phyloP scores from a whole-genome alignment of 768 basidiomycete genomes.

The Hydnomerulius pinastri region DNA sequence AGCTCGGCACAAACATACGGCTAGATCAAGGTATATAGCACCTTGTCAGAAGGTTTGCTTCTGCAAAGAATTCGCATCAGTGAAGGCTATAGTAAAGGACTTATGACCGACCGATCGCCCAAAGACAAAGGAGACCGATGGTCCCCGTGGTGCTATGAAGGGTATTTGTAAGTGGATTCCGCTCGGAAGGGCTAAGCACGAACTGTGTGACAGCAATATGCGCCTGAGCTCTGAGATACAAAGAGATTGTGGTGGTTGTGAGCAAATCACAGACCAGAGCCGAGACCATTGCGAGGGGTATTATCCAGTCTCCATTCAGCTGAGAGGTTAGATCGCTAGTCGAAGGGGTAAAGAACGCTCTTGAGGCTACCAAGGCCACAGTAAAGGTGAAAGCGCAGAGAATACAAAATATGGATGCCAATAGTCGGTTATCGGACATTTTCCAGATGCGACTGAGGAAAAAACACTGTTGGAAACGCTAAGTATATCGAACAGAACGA shows the following conservation, averaged over 20 bases:
- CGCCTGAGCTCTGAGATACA: slow-evolving; percentile 11
- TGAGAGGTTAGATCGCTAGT: slow-evolving; percentile 6
- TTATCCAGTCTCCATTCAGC: slow-evolving; percentile 15
- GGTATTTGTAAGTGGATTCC: neutral
- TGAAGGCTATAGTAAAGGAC: neutral
- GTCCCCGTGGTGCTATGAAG: slow-evolving; percentile 5
- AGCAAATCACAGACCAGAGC: slow-evolving; percentile 21
- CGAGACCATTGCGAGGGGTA: slow-evolving; percentile 17
- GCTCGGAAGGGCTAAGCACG: neutral
- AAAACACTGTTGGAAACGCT: slow-evolving; percentile 14
- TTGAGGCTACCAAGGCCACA: slow-evolving; percentile 20
- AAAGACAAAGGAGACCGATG: slow-evolving; percentile 1
- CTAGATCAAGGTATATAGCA: neutral
- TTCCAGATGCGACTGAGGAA: slow-evolving; percentile 19
- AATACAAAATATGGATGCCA: slow-evolving; percentile 14
- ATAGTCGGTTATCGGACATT: slow-evolving; percentile 14
- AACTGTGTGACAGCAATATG: slow-evolving; percentile 6
- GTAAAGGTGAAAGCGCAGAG: slow-evolving; percentile 22
- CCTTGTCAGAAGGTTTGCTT: neutral
- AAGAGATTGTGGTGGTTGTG: slow-evolving; percentile 6
- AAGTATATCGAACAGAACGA: neutral
- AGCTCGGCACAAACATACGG: neutral
- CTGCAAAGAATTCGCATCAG: neutral
- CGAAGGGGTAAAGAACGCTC: slow-evolving; percentile 14
- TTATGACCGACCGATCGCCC: neutral